These are phyloP conservation scores for Colletotrichum aenigma DNA, from an alignment of 2,329 filamentous ascomycete genomes.

Conservation along the genomic window DNA sequence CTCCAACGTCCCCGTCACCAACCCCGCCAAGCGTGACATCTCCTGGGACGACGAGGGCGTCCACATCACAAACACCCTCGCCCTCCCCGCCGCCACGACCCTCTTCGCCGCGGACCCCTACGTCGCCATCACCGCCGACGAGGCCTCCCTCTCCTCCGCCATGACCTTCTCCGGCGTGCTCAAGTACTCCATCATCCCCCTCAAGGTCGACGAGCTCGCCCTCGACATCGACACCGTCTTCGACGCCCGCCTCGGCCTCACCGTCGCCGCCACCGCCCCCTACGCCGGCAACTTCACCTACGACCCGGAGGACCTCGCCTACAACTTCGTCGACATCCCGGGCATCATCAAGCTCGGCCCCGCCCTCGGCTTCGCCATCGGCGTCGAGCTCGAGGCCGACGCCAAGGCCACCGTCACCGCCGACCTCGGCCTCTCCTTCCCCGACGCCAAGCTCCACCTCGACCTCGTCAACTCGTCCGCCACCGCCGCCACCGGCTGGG, in stretches of 20 bases:
- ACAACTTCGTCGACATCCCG: slow-evolving; percentile 23
- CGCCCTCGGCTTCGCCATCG: slow-evolving; percentile 19
- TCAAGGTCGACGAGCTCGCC: slow-evolving; percentile 23
- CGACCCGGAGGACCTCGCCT: slow-evolving; percentile 13
- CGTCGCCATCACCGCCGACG: slow-evolving; percentile 24
- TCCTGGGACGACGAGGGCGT: slow-evolving; percentile 22
- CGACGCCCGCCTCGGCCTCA: slow-evolving; percentile 20
- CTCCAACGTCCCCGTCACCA: slow-evolving; percentile 20
- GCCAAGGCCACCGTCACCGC: slow-evolving; percentile 18
- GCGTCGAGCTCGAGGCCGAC: slow-evolving; percentile 15
- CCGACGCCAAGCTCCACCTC: slow-evolving; percentile 27
- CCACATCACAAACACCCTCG: slow-evolving; percentile 22
- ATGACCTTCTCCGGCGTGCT: slow-evolving; percentile 25
- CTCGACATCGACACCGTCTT: slow-evolving; percentile 26
- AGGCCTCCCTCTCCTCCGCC: slow-evolving; percentile 23
- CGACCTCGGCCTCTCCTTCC: slow-evolving; percentile 23
- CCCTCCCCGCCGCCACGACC: slow-evolving; percentile 22
- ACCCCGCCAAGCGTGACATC: slow-evolving; percentile 22
- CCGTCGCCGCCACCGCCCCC: slow-evolving; percentile 19
- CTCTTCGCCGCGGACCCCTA: slow-evolving; percentile 21
- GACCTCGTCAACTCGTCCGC: slow-evolving; percentile 31
- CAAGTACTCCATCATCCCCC: slow-evolving; percentile 23
- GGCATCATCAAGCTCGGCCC: slow-evolving; percentile 15
- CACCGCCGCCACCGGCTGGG: slow-evolving; percentile 25
- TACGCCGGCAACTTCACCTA: slow-evolving; percentile 23